Conservation (phyloP, 2,329 filamentous ascomycete species). For the Ploettnerulaceae sp. region DNA sequence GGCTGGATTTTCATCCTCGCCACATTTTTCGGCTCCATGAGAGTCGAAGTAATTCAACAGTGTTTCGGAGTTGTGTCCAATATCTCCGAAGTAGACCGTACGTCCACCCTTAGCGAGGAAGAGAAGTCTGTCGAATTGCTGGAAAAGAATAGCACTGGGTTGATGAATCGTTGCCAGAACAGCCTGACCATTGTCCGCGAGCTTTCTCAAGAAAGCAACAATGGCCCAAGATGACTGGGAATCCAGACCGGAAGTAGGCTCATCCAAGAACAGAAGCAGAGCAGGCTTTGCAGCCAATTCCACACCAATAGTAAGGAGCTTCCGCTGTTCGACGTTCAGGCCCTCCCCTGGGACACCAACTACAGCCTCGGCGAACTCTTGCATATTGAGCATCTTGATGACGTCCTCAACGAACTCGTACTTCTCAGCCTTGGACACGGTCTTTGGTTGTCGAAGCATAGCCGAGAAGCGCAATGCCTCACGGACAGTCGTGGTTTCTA, state of each 20-base stretch:
- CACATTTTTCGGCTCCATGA: constrained; percentile 62
- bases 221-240: constrained; percentile 94
- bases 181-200: constrained; percentile 84
- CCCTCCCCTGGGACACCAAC: constrained; percentile 90
- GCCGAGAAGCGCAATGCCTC: constrained; percentile 83
- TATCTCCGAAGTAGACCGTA: constrained; percentile 79
- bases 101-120: constrained; percentile 73
- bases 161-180: constrained; percentile 96
- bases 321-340: constrained; percentile 66
- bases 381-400: constrained; percentile 86
- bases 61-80: constrained; percentile 46
- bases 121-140: constrained; percentile 77
- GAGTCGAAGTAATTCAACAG: constrained; percentile 64
- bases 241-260: constrained; percentile 91
- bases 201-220: constrained; percentile 78
- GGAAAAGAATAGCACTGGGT: constrained; percentile 88
- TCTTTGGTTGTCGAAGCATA: constrained; percentile 75
- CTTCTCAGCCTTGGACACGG: constrained; percentile 71
- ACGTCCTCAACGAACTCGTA: constrained; percentile 85
- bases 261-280: constrained; percentile 85
- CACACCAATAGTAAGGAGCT: constrained; percentile 89
- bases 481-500: constrained; percentile 78
- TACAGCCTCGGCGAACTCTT: constrained; percentile 84
- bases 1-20: constrained; percentile 68
- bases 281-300: constrained; percentile 90